A percentile compares a stretch with the other conserved stretches of the same genome.
Conservation (phyloP, 164 flowering plant genomes). For the Aristolochia fimbriata region DNA sequence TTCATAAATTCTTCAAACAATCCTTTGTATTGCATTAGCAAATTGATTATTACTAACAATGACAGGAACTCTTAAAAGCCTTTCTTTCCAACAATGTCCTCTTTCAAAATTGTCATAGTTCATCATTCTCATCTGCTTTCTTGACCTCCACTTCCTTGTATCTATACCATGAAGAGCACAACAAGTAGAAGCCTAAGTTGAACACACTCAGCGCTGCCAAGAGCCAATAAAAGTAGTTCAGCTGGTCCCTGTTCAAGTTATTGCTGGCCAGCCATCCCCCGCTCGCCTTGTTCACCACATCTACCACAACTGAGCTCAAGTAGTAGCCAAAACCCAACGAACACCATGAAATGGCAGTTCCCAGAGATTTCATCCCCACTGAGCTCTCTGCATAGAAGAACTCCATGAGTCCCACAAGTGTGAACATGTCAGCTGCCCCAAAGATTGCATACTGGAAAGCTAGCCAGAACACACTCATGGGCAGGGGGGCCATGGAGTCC, state of each 20-base stretch:
- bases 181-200: slow-evolving; percentile 49
- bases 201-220: slow-evolving; percentile 38
- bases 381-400: slow-evolving; percentile 67
- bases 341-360: slow-evolving; percentile 56
- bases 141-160: slow-evolving; percentile 40
- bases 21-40: no score
- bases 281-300: slow-evolving; percentile 49
- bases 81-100: no score
- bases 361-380: slow-evolving; percentile 48
- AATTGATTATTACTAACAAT: no score
- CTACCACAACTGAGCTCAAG: slow-evolving; percentile 51
- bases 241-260: slow-evolving; percentile 47
- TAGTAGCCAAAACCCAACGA: slow-evolving; percentile 59
- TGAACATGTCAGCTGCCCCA: slow-evolving; percentile 66
- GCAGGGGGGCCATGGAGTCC: slow-evolving; percentile 35
- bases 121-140: slow-evolving; percentile 3
- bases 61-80: no score
- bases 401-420: slow-evolving; percentile 54
- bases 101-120: neutral
- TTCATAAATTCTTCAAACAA: no score
- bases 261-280: slow-evolving; percentile 66
- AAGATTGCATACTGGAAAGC: slow-evolving; percentile 51
- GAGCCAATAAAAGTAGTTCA: slow-evolving; percentile 66
- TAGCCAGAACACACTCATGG: slow-evolving; percentile 59
- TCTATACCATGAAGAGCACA: slow-evolving; percentile 59